These are phyloP conservation scores for Bassia scoparia DNA, from an alignment of 148 eudicot species.

Conservation along the genomic window DNA sequence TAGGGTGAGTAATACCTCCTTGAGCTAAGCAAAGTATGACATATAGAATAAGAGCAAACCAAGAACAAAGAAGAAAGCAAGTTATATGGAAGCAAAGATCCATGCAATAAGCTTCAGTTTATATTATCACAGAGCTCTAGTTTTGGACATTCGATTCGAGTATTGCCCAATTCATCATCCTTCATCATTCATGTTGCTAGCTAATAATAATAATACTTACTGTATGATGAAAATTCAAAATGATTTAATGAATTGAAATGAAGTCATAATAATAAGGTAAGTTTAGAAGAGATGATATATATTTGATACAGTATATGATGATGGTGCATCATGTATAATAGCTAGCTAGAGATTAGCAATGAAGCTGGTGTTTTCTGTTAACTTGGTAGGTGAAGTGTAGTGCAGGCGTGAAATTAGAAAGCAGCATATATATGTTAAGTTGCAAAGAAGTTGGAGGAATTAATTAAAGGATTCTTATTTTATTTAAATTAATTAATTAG, in stretches of 20 bases:
- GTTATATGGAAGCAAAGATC: slow-evolving; percentile 22
- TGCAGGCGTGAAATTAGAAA: slow-evolving; percentile 54
- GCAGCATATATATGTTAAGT: slow-evolving; percentile 10
- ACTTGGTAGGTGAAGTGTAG: slow-evolving; percentile 72
- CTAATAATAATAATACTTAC: not conserved
- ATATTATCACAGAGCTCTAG: slow-evolving; percentile 22
- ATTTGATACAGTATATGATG: not conserved
- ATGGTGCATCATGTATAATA: slow-evolving; percentile 16
- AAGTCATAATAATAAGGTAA: too few relatives aligned
- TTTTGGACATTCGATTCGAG: not conserved
- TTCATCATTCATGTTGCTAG: not conserved
- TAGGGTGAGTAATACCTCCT: slow-evolving; percentile 10
- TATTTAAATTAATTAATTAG: not conserved
- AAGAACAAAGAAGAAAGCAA: slow-evolving; percentile 21
- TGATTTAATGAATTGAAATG: not conserved
- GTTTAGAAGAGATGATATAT: too few relatives aligned
- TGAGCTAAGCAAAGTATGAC: slow-evolving; percentile 18
- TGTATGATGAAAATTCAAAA: not conserved
- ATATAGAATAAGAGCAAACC: slow-evolving; percentile 18
- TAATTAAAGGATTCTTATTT: not conserved
- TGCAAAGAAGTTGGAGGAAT: not conserved
- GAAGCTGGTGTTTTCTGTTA: slow-evolving; percentile 24
- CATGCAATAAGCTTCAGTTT: slow-evolving; percentile 26
- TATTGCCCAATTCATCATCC: not conserved
- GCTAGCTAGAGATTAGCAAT: slow-evolving; percentile 19